A percentile compares a stretch with the other conserved stretches of the same genome.
phyloP scores from a whole-genome alignment of 352 stramenopile genomes.

The Pythium folliculosum region DNA sequence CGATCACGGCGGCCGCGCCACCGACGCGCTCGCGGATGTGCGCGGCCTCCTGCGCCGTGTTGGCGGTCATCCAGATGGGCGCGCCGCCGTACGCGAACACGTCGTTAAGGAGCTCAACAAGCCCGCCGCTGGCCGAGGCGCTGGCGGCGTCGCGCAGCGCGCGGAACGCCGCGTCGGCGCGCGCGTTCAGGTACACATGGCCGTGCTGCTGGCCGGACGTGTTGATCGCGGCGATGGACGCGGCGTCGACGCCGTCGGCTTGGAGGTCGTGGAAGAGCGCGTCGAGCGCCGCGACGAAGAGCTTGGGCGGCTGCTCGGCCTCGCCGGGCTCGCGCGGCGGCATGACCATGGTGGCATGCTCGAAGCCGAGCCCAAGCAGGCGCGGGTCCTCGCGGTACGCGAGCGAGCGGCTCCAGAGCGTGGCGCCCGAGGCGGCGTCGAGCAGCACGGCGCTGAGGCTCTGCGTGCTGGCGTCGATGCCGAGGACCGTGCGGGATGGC shows the following conservation, averaged over 20 bases:
- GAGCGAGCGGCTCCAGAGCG: slow-evolving; percentile 5
- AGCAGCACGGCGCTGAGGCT: slow-evolving; percentile 6
- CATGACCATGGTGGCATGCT: slow-evolving; percentile 5
- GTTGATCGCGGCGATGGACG: slow-evolving; percentile 4
- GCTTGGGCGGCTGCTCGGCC: slow-evolving; percentile 7
- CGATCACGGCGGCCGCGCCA: background rate
- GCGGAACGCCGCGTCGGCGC: background rate
- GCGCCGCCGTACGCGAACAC: slow-evolving; percentile 2
- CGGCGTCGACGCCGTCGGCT: background rate
- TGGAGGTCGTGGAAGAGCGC: background rate
- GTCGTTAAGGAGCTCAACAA: background rate
- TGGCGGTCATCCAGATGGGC: slow-evolving; percentile 10
- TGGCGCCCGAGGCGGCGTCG: background rate
- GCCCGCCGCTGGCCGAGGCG: background rate
- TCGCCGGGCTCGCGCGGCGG: slow-evolving; percentile 1
- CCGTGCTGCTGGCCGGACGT: slow-evolving; percentile 10
- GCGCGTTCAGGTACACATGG: slow-evolving; percentile 5
- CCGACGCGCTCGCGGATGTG: background rate
- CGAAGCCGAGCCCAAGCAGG: background rate
- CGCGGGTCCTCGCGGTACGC: slow-evolving; percentile 5
- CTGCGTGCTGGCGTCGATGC: slow-evolving; percentile 11
- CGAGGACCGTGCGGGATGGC: background rate
- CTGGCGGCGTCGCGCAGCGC: background rate
- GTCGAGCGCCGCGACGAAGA: slow-evolving; percentile 4
- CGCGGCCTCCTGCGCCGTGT: slow-evolving; percentile 1